phyloP scores from a whole-genome alignment of 2,329 filamentous ascomycete genomes.

The Coniochaeta sp. region DNA sequence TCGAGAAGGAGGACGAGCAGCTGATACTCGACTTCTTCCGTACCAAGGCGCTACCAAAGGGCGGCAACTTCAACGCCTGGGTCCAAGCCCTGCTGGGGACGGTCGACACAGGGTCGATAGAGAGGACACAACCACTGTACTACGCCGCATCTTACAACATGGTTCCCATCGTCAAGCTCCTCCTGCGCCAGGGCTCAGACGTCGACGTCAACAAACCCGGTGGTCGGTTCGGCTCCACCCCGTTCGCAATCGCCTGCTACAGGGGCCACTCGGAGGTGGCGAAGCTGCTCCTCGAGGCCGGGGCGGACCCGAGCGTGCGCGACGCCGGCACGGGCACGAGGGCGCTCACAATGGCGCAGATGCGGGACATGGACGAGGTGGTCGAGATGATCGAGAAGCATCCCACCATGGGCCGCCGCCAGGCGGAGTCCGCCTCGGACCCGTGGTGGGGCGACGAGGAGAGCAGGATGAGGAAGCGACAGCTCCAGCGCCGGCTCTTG shows the following conservation, averaged over 20 bases:
- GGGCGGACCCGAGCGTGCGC: slow-evolving; percentile 12
- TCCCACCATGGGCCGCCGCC: not conserved
- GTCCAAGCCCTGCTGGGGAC: slow-evolving; percentile 15
- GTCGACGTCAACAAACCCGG: slow-evolving; percentile 13
- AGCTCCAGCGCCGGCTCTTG: not conserved
- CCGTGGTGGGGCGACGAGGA: not conserved
- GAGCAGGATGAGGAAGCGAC: not conserved
- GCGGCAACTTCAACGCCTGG: slow-evolving; percentile 16
- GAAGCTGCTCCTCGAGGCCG: slow-evolving; percentile 16
- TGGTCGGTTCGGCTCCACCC: slow-evolving; percentile 14
- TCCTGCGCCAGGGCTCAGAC: slow-evolving; percentile 11
- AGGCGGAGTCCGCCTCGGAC: not conserved
- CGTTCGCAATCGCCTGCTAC: slow-evolving; percentile 15
- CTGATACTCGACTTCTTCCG: slow-evolving; percentile 15
- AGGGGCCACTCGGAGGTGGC: slow-evolving; percentile 12
- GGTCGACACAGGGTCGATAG: slow-evolving; percentile 6
- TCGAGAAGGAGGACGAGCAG: slow-evolving; percentile 9
- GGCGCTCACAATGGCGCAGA: not conserved
- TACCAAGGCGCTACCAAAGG: slow-evolving; percentile 10
- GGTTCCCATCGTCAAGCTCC: slow-evolving; percentile 12
- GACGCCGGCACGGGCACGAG: not conserved
- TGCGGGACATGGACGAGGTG: not conserved
- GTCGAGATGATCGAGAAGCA: not conserved
- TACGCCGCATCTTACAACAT: slow-evolving; percentile 20
- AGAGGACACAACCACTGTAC: slow-evolving; percentile 14